A percentile compares a stretch with the other conserved stretches of the same genome.
phyloP scores from a whole-genome alignment of 805 yeast genomes.

The Saccharomyces cerevisiae region DNA sequence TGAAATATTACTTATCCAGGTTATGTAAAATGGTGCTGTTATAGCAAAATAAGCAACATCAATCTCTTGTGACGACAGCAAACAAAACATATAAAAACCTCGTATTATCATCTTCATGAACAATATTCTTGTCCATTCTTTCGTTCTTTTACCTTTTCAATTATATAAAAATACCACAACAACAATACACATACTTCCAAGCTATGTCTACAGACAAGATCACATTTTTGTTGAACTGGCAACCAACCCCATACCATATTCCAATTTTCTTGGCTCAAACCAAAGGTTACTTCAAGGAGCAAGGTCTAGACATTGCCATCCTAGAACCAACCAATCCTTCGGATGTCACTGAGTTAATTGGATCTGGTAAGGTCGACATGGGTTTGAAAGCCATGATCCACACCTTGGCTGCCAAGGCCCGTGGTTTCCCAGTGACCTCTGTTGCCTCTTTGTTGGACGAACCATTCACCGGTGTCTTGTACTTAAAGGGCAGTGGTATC shows the following conservation, averaged over 20 bases:
- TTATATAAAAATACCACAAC: not conserved
- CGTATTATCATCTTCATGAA: not conserved
- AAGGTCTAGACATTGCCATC: conserved; percentile 43
- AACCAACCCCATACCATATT: conserved; percentile 48
- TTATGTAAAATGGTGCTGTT: too few relatives aligned
- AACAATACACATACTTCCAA: not conserved
- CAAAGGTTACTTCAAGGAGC: conserved; percentile 43
- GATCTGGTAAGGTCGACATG: conserved; percentile 50
- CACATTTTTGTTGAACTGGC: conserved; percentile 47
- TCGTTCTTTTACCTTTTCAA: not conserved
- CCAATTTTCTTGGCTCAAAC: conserved; percentile 44
- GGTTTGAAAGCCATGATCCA: conserved; percentile 56
- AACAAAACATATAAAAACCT: not conserved
- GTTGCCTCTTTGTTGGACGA: conserved; percentile 48
- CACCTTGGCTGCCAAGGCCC: conserved; percentile 51
- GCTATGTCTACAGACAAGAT: conserved; percentile 40
- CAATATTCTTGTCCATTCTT: too few relatives aligned
- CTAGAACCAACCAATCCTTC: conserved; percentile 51
- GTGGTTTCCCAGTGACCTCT: conserved; percentile 50
- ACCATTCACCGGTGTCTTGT: conserved; percentile 49
- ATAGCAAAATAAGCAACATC: too few relatives aligned
- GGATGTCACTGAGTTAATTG: conserved; percentile 50
- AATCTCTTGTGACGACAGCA: not conserved
- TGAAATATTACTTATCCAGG: too few relatives aligned
- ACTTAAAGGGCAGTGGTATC: conserved; percentile 43